Evolutionary conservation across 805 yeast species (phyloP).

Genomic region (Wickerhamomyces silvicola): DNA sequence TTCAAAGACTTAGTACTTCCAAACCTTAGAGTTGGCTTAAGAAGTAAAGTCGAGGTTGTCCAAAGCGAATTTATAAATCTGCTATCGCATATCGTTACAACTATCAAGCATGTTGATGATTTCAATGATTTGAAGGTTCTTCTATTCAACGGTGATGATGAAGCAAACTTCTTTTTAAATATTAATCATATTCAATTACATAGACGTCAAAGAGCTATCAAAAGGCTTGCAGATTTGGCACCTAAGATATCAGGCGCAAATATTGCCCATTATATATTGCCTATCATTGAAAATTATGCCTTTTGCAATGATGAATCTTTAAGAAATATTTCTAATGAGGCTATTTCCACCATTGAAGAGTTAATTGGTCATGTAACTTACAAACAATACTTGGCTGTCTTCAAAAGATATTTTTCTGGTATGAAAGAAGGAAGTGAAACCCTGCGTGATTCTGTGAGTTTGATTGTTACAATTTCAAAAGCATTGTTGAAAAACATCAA

Average conservation of each 20-base stretch:
- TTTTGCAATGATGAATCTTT: conserved; percentile 50
- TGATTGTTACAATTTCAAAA: conserved; percentile 51
- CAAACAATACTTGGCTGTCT: conserved; percentile 74
- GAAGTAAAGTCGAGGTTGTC: conserved; percentile 51
- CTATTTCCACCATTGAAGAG: conserved; percentile 54
- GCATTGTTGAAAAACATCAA: conserved; percentile 37
- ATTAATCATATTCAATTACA: conserved; percentile 78
- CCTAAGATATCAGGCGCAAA: conserved; percentile 43
- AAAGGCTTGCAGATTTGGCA: conserved; percentile 49
- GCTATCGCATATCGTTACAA: conserved; percentile 53
- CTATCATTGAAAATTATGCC: conserved; percentile 79
- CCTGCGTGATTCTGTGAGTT: conserved; percentile 49
- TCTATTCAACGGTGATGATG: conserved; percentile 64
- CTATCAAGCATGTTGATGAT: conserved; percentile 38
- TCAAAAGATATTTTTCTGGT: conserved; percentile 57
- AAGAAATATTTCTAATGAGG: conserved; percentile 58
- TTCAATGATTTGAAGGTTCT: conserved; percentile 63
- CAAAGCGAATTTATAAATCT: conserved; percentile 68
- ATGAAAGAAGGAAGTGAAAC: conserved; percentile 40
- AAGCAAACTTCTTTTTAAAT: conserved; percentile 73
- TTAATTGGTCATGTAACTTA: conserved; percentile 58
- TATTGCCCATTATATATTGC: conserved; percentile 75
- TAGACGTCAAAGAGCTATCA: conserved; percentile 79
- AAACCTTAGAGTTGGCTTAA: conserved; percentile 56
- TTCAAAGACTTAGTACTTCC: conserved; percentile 58